These are phyloP conservation scores for Trichoderma sp. DNA, from an alignment of 2,329 filamentous ascomycete genomes.

Conservation along the genomic window DNA sequence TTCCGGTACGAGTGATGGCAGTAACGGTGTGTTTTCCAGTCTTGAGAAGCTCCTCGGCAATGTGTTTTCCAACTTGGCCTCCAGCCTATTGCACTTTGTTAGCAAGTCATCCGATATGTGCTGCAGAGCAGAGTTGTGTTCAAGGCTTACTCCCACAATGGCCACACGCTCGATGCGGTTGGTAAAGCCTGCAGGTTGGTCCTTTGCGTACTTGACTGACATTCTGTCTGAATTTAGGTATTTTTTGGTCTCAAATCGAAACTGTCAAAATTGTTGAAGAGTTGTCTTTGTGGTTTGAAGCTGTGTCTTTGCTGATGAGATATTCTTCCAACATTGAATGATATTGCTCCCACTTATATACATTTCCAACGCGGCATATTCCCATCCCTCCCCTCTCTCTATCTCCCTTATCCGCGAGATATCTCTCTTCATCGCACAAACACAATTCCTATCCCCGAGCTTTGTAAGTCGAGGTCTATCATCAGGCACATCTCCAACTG, in stretches of 20 bases:
- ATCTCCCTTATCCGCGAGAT: background rate
- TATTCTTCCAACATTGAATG: background rate
- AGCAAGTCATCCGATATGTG: background rate
- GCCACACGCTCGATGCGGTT: slow-evolving; percentile 51
- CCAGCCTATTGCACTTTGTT: slow-evolving; percentile 5
- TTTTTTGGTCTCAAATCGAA: background rate
- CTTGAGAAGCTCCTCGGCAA: slow-evolving; percentile 49
- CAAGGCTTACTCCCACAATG: slow-evolving; percentile 51
- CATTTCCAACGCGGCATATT: background rate
- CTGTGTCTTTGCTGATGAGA: background rate
- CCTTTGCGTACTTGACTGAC: slow-evolving; percentile 40
- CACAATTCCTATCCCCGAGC: background rate
- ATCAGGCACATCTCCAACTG: background rate
- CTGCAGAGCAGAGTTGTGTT: background rate
- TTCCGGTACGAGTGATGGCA: slow-evolving; percentile 54
- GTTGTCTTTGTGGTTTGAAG: background rate
- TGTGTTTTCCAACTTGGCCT: slow-evolving; percentile 48
- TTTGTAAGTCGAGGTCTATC: background rate
- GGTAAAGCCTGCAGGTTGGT: slow-evolving; percentile 44
- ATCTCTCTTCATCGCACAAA: background rate
- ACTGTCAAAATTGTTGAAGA: background rate
- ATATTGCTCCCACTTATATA: background rate
- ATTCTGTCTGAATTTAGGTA: slow-evolving; percentile 26
- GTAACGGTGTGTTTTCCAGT: slow-evolving; percentile 57
- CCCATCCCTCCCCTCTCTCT: background rate